Base-by-base conservation (phyloP, 331 rosid genomes). In the Ulmus americana region DNA sequence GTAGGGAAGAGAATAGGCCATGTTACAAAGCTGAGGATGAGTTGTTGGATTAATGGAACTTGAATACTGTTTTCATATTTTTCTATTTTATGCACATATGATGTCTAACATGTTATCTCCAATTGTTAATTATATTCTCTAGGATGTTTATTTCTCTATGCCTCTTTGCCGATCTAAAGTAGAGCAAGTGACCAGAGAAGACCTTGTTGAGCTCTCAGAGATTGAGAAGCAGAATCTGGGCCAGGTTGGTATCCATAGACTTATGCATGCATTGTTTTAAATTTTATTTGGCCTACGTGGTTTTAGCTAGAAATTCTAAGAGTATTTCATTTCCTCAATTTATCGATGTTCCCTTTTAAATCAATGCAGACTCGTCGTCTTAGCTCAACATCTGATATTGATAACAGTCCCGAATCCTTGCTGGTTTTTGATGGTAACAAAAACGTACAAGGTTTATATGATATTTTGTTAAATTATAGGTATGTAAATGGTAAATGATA, bases 121-220 rank as follows among this genome's bases (percentile, higher is more conserved):
- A 47, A 20, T 18, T 64, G 45, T 11, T 55, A 58, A 51, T 76
- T 69, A 61, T 76, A 73, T 61, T 65, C 61, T 39, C 45, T 63
- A 94, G 99, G 99, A 85, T 75, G 71, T 94, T 72, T 63, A 76
- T 74, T 94, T 90, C 87, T 79, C 96, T 16, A 87, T 90, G 97
- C 99, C 99, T 70, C 95, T 84, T 50, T 94, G 95, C 83, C 80
- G 38, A 69, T 90, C 99, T 6, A 87, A 87, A 83, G 84, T 81
- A 55, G 92, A 90, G 81, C 96, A 90, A 74, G 91, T 76, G 39
- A 69, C 84, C n/a, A 78, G 86, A 11, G 96, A 94, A 64, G 91
- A 84, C 77, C 78, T 94, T 72, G 91, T 84, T 71, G 97, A 94
- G 74, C 95, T 94, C 64, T 90, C 97, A 42, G 95, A 94, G 82